Evolutionary conservation across 2,329 filamentous ascomycete species (phyloP).

Genomic region (Hypoxylon sp.): DNA sequence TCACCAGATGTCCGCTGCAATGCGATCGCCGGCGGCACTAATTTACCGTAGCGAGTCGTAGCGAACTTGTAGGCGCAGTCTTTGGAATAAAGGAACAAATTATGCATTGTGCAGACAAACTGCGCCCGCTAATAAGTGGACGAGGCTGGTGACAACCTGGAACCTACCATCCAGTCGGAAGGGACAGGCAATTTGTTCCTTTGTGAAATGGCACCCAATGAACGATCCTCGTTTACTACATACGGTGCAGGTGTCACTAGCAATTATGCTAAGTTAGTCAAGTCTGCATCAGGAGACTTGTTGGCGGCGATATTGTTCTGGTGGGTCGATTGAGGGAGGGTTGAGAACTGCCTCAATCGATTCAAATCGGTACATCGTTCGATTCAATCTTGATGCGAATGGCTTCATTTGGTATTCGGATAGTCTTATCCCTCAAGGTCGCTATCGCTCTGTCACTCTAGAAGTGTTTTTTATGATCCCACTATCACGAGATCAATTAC

Average conservation of each 20-base stretch:
- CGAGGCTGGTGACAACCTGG: slow-evolving; percentile 31
- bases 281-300: slow-evolving; percentile 39
- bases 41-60: slow-evolving; percentile 39
- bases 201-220: slow-evolving; percentile 32
- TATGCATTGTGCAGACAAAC: slow-evolving; percentile 25
- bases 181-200: slow-evolving; percentile 35
- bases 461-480: slow-evolving; percentile 28
- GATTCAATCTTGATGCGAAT: slow-evolving; percentile 36
- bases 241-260: slow-evolving; percentile 8
- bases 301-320: slow-evolving; percentile 22
- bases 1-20: slow-evolving; percentile 44
- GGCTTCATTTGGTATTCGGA: slow-evolving; percentile 35
- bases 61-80: neutral
- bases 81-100: slow-evolving; percentile 34
- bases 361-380: slow-evolving; percentile 35
- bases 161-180: slow-evolving; percentile 5
- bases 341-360: slow-evolving; percentile 29
- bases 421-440: slow-evolving; percentile 13
- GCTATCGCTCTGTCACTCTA: slow-evolving; percentile 13
- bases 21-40: slow-evolving; percentile 43
- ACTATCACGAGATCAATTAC: slow-evolving; percentile 37
- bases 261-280: slow-evolving; percentile 25
- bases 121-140: slow-evolving; percentile 35
- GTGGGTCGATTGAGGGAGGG: slow-evolving; percentile 36
- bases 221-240: slow-evolving; percentile 25